Base-by-base conservation (phyloP, 176 grass and related monocot genomes). In the Aegilops longissima region DNA sequence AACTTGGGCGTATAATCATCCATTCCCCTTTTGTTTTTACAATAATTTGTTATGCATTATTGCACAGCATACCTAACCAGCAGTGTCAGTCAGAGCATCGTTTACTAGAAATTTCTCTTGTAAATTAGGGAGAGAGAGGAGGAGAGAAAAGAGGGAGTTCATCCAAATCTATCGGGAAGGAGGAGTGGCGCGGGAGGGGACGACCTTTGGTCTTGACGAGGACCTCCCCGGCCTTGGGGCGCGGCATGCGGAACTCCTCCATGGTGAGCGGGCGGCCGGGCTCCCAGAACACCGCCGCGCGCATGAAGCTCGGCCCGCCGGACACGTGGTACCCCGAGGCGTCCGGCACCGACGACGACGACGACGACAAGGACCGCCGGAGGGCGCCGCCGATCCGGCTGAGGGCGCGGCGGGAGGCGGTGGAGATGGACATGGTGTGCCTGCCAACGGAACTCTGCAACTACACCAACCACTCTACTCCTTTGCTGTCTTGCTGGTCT, bases 211-310 rank as follows among this genome's bases (percentile, higher is more conserved):
- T 99, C 82, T 84, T 96, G 87, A 99, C 88, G 65, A 99, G 94
- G 83, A 94, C 5, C 94, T 99, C 97, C 65, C 97, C 97, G 76
- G 94, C 88, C 87, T 99, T 99, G 79, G 97, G 97, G 5, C 92
- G 84, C 39, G 97, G 97, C 97, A 99, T 99, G 49, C 70, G 85
- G 76, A 99, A 96, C 49, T 99, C 97, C 92, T 99, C 97, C 74
- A 94, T 70, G 9, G 94, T 89, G 29, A 98, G 94, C 52, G 97
- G 94, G 12, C 97, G 92, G 62, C 94, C 94, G n/a, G 97, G 88
- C 87, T 98, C 97, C 89, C 94, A 95, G 92, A 98, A 98, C 76
- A 98, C 94, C 6, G 89, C 76, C 52, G 85, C 94, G 76, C 88
- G 89, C 97, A 98, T 96, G 85, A 69, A 98, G 87, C 92, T 94